phyloP scores from a whole-genome alignment of 106 monocot genomes.

The Xerophyta viscosa region DNA sequence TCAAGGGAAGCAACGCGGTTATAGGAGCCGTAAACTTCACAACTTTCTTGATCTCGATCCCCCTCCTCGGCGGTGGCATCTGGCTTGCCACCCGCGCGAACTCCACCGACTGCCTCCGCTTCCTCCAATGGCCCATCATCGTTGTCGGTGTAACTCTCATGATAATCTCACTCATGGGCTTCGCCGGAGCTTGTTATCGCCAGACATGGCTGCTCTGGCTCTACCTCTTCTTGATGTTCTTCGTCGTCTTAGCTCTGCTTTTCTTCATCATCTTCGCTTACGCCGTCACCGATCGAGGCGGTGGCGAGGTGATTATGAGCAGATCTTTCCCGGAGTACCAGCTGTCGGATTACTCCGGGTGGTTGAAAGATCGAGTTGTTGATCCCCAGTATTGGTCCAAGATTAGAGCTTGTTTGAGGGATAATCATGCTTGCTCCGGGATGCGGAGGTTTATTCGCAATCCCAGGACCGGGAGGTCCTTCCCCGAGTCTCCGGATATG shows the following conservation, averaged over 20 bases:
- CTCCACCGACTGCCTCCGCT: conserved; percentile 70
- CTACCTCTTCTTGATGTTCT: conserved; percentile 77
- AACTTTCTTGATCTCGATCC: conserved; percentile 68
- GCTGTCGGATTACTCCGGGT: conserved; percentile 71
- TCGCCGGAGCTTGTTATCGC: conserved; percentile 74
- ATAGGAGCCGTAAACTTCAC: conserved; percentile 61
- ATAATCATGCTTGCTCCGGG: conserved; percentile 34
- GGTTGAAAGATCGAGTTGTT: conserved; percentile 56
- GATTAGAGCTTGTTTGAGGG: conserved; percentile 60
- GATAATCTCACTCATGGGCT: conserved; percentile 77
- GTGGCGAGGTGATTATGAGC: conserved; percentile 36
- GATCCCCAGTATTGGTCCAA: conserved; percentile 55
- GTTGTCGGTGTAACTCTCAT: conserved; percentile 51
- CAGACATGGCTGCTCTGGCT: conserved; percentile 57
- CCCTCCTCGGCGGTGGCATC: conserved; percentile 72
- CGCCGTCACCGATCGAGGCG: conserved; percentile 63
- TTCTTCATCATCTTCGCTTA: conserved; percentile 85
- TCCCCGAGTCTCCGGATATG: conserved; percentile 45
- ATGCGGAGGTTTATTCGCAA: conserved; percentile 29
- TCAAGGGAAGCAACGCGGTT: conserved; percentile 41
- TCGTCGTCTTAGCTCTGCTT: conserved; percentile 51
- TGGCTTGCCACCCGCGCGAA: conserved; percentile 42
- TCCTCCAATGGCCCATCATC: conserved; percentile 85
- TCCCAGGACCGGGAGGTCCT: conserved; percentile 21
- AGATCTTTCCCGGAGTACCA: conserved; percentile 64